phyloP scores from a whole-genome alignment of 768 basidiomycete genomes.

The Boletus rex-veris region DNA sequence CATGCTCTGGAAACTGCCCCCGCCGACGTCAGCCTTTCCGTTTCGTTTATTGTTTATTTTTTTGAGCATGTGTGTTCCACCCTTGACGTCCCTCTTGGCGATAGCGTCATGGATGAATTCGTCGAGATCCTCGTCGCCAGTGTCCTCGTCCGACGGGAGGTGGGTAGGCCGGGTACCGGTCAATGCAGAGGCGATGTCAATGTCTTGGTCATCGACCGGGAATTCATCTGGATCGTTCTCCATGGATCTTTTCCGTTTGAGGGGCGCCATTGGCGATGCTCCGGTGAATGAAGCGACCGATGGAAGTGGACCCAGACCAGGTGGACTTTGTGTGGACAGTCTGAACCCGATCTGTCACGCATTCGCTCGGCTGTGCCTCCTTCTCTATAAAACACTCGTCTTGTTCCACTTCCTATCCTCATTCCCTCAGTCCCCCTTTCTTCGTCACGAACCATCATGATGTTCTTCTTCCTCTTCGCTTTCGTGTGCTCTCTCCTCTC shows the following conservation, averaged over 20 bases:
- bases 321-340: slow-evolving; percentile 1
- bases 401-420: background rate
- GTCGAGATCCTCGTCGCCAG: slow-evolving; percentile 53
- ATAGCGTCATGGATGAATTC: slow-evolving; percentile 69
- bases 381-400: slow-evolving; percentile 12
- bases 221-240: slow-evolving; percentile 34
- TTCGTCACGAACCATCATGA: slow-evolving; percentile 20
- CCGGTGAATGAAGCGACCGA: slow-evolving; percentile 1
- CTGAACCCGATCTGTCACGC: slow-evolving; percentile 2
- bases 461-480: slow-evolving; percentile 16
- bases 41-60: slow-evolving; percentile 72
- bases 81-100: slow-evolving; percentile 66
- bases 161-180: slow-evolving; percentile 28
- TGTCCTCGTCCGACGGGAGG: background rate
- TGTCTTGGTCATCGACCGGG: slow-evolving; percentile 34
- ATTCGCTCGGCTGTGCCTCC: slow-evolving; percentile 1
- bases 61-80: slow-evolving; percentile 73
- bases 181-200: slow-evolving; percentile 66
- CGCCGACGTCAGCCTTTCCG: slow-evolving; percentile 76
- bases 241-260: slow-evolving; percentile 31
- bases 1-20: slow-evolving; percentile 96
- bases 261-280: slow-evolving; percentile 26
- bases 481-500: slow-evolving; percentile 21
- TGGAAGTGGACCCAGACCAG: background rate
- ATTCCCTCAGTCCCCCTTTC: background rate